Evolutionary conservation across 2,329 filamentous ascomycete species (phyloP), one percentile per base, ranked within the genome.

Genomic region (Ophiognomonia clavigignenti-juglandacearum): DNA sequence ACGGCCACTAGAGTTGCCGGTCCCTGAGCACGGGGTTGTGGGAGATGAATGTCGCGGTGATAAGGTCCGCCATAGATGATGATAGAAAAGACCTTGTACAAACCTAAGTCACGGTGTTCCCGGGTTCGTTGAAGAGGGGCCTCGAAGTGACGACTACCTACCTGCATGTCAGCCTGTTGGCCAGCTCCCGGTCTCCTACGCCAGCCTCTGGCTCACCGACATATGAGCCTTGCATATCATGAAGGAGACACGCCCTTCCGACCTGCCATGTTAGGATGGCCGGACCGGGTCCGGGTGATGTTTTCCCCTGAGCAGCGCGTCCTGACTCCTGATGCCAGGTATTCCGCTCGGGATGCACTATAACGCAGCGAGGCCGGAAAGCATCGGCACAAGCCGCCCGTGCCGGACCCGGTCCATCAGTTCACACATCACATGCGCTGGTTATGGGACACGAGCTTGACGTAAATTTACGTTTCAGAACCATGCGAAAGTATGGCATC

Each of bases 1-100:
- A 95, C 70, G 89, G 85, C 45, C 89, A 95, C 72, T 93, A 78
- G 62, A 64, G 31, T 36, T 20, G 18, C 18, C 34, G 16, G n/a
- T 20, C 34, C 34, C 11, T 36, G 34, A 9, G 34, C 16, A 20
- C 13, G 34, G 16, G 34, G 16, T 36, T 20, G 24, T 10, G n/a
- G 14, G n/a, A 5, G 16, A 16, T 34, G 32, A 8, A 34, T 34
- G 3, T 34, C 32, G 19, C 32, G n/a, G 19, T 9, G 16, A 16
- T 14, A 34, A 16, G 34, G 10, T 9, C 22, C 18, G 18, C 16
- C 10, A 43, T 43, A 43, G 41, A 27, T 20, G 6, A 10, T 36
- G 34, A 36, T 36, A 36, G 35, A 26, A 39, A 29, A 39, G n/a
- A 32, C 9, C 43, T 19, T 45, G 43, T 45, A 44, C 29, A n/a